Percentiles rank a stretch among this genome's conserved stretches.
Conservation (phyloP, 2,329 filamentous ascomycete genomes). For the Albophoma yamanashiensis region DNA sequence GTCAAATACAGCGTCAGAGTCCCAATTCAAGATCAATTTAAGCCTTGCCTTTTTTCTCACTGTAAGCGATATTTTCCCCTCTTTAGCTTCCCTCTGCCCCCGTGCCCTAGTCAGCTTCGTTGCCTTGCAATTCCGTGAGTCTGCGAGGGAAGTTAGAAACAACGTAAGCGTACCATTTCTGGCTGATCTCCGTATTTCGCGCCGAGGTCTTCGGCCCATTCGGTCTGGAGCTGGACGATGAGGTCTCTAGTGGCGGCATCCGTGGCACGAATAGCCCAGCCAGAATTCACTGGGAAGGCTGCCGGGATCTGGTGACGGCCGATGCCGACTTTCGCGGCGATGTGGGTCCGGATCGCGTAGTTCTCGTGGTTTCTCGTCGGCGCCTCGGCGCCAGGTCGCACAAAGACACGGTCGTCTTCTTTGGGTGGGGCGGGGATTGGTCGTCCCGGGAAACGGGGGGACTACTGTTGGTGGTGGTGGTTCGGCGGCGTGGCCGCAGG, state of each 20-base stretch:
- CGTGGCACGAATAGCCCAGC: not conserved
- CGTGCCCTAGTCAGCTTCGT: too few species aligned
- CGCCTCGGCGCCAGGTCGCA: not conserved
- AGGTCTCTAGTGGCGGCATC: not conserved
- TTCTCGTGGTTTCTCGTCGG: not conserved
- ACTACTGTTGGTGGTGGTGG: not conserved
- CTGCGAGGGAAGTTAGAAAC: not conserved
- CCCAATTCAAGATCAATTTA: too few species aligned
- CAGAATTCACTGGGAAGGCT: not conserved
- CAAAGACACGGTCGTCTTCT: not conserved
- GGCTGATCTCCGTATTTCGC: not conserved
- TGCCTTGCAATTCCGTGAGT: not conserved
- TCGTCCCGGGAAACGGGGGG: not conserved
- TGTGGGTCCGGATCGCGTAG: not conserved
- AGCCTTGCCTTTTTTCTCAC: too few species aligned
- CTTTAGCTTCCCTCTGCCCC: too few species aligned
- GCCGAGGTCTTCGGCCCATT: not conserved
- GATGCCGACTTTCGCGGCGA: not conserved
- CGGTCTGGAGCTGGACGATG: not conserved
- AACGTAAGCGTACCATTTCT: not conserved
- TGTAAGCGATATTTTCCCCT: too few species aligned
- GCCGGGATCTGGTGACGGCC: not conserved
- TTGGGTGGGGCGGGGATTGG: not conserved
- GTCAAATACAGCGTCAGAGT: too few species aligned
- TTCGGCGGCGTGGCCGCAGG: not conserved